Evolutionary conservation across 768 basidiomycete species (phyloP).

Genomic region (Naematelia aurantialba): DNA sequence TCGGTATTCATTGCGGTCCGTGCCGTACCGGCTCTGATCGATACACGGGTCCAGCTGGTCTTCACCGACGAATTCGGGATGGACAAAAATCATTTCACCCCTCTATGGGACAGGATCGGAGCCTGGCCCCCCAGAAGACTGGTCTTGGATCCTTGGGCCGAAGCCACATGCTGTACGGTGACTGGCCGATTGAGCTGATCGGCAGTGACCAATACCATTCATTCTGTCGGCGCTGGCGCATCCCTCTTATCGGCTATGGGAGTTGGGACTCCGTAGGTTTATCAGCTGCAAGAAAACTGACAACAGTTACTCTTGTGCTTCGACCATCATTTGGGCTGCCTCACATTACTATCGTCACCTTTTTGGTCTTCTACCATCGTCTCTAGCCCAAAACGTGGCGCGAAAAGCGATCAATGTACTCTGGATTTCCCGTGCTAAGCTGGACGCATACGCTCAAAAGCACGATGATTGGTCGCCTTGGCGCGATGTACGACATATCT

Average conservation of each 20-base stretch:
- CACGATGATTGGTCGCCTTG: constrained; percentile 41
- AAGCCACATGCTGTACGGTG: constrained; percentile 38
- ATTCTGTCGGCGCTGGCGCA: constrained; percentile 45
- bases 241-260: constrained; percentile 43
- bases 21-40: constrained; percentile 20
- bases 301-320: constrained; percentile 36
- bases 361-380: constrained; percentile 34
- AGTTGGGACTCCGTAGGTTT: constrained; percentile 16
- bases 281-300: not conserved
- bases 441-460: constrained; percentile 34
- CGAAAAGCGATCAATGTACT: constrained; percentile 39
- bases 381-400: constrained; percentile 3
- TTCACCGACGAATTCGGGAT: constrained; percentile 42
- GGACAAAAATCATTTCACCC: constrained; percentile 42
- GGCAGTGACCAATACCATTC: constrained; percentile 41
- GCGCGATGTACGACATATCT: constrained; percentile 44
- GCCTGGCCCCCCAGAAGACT: constrained; percentile 40
- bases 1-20: constrained; percentile 31
- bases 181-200: constrained; percentile 2
- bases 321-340: constrained; percentile 43
- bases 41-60: constrained; percentile 35
- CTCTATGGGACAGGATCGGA: constrained; percentile 46
- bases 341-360: constrained; percentile 46
- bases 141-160: constrained; percentile 38
- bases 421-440: constrained; percentile 43